Evolutionary conservation across 306 rosid genomes (phyloP).

Genomic region (Vigna angularis): DNA sequence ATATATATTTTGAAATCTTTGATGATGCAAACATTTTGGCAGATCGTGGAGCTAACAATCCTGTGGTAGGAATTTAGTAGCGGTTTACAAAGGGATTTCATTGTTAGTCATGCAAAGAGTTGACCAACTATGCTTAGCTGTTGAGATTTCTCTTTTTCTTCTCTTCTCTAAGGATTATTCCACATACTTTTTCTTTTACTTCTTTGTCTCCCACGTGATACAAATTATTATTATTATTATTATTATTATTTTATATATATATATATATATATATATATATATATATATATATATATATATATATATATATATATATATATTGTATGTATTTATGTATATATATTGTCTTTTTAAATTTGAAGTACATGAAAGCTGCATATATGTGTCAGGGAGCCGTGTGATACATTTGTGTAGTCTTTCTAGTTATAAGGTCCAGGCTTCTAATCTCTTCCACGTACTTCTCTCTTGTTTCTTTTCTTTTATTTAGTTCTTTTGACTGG

Average conservation of each 20-base stretch:
- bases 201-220: neutral
- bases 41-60: constrained; percentile 73
- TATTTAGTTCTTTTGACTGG: neutral
- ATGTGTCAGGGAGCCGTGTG: constrained; percentile 3
- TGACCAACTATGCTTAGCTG: constrained; percentile 30
- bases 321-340: too few species aligned
- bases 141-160: constrained; percentile 25
- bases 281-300: too few species aligned
- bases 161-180: neutral
- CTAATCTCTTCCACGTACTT: constrained; percentile 15
- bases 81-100: constrained; percentile 12
- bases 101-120: constrained; percentile 30
- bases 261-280: too few species aligned
- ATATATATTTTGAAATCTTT: constrained; percentile 73
- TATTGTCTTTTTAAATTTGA: neutral
- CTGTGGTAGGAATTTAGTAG: constrained; percentile 76
- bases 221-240: neutral
- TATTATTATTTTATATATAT: too few species aligned
- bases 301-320: too few species aligned
- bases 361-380: constrained; percentile 38
- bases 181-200: constrained; percentile 3
- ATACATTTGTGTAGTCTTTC: constrained; percentile 31
- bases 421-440: constrained; percentile 9
- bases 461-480: constrained; percentile 23
- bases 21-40: constrained; percentile 84